Evolutionary conservation across 441 rosid species (phyloP).

Genomic region (Euphorbia schlechtendalii): DNA sequence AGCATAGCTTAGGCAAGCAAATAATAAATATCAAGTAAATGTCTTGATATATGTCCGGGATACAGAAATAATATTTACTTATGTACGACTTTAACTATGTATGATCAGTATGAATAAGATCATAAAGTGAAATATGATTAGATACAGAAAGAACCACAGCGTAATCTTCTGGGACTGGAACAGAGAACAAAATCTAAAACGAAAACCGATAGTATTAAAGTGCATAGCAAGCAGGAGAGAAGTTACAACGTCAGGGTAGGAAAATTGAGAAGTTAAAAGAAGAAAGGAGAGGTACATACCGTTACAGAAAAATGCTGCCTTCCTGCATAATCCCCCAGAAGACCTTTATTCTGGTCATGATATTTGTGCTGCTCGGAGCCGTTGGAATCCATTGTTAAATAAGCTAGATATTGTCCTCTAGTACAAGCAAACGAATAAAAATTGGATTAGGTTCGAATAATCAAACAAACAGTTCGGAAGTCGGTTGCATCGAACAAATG

Average conservation of each 20-base stretch:
- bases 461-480: neutral
- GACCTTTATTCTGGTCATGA: neutral
- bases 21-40: neutral
- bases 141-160: too few species aligned
- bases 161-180: too few species aligned
- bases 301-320: neutral
- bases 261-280: neutral
- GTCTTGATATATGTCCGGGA: neutral
- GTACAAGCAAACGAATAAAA: neutral
- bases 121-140: too few species aligned
- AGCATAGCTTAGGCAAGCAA: neutral
- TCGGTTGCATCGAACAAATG: neutral
- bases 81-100: too few species aligned
- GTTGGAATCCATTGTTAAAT: neutral
- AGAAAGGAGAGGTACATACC: neutral
- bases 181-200: too few species aligned
- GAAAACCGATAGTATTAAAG: too few species aligned
- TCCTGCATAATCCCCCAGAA: neutral
- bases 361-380: neutral
- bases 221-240: too few species aligned
- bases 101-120: too few species aligned
- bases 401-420: too few species aligned
- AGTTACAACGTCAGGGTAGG: neutral
- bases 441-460: neutral
- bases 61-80: neutral